Evolutionary conservation across 2,329 filamentous ascomycete genomes (phyloP).

Genomic region (Diaporthe citriasiana): DNA sequence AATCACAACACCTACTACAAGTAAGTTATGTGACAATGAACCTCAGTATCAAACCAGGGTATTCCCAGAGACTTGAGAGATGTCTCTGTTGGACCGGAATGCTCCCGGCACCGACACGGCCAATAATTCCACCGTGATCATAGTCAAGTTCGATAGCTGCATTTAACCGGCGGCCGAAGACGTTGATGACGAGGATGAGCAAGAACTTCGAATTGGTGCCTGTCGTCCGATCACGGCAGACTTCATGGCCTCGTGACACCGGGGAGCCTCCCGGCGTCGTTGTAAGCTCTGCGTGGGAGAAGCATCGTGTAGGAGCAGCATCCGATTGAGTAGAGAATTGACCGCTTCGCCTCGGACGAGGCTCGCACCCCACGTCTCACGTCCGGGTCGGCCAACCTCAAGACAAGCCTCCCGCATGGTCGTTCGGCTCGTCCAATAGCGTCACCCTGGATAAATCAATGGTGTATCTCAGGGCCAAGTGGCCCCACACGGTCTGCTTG

Average conservation of each 20-base stretch:
- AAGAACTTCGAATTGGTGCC: neutral
- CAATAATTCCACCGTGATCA: neutral
- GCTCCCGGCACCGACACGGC: neutral
- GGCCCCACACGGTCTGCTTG: no score
- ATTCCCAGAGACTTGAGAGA: neutral
- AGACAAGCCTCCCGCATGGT: constrained; percentile 4
- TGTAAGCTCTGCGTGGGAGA: neutral
- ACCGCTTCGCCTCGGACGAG: neutral
- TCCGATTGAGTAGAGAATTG: neutral
- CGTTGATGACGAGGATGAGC: constrained; percentile 1
- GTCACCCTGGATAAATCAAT: constrained; percentile 38
- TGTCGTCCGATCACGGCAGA: constrained; percentile 3
- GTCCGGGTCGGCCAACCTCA: constrained; percentile 4
- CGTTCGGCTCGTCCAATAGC: constrained; percentile 9
- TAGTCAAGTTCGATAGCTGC: neutral
- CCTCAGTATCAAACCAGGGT: neutral
- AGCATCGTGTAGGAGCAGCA: constrained; percentile 1
- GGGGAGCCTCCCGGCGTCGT: neutral
- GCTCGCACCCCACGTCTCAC: neutral
- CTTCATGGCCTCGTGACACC: neutral
- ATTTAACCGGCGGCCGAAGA: constrained; percentile 27
- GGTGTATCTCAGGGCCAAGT: neutral
- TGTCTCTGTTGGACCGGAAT: neutral
- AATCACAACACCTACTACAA: neutral
- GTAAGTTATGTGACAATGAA: neutral